Conservation (phyloP, 176 grass and related monocot species). For the Aegilops tauschii region DNA sequence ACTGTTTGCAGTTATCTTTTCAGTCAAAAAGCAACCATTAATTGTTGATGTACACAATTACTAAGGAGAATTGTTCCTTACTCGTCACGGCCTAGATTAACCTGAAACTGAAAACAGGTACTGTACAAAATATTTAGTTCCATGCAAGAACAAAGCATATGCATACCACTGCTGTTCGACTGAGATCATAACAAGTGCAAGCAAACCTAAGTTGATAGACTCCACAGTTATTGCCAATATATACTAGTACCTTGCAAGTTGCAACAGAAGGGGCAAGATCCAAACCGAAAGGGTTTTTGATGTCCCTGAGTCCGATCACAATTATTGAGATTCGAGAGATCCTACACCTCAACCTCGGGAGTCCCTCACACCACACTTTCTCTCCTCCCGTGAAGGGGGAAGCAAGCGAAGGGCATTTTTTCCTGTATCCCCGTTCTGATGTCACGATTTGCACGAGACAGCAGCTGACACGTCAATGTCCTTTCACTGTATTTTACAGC, state of each 20-base stretch:
- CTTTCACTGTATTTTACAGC: neutral
- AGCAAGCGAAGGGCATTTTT: neutral
- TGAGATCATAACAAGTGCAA: neutral
- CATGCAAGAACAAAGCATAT: neutral
- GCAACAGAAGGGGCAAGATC: neutral
- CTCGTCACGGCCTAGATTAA: neutral
- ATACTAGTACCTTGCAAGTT: neutral
- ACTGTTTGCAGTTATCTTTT: neutral
- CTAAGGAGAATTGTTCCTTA: neutral
- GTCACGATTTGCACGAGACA: conserved; percentile 5
- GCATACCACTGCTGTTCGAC: neutral
- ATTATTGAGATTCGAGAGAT: conserved; percentile 20
- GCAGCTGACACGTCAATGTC: neutral
- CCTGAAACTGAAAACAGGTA: neutral
- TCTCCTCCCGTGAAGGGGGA: neutral
- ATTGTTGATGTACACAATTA: neutral
- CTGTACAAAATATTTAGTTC: neutral
- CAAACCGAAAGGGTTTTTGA: neutral
- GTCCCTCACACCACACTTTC: neutral
- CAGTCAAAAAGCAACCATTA: neutral
- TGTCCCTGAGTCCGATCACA: neutral
- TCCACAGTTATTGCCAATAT: neutral
- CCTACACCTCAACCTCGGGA: neutral
- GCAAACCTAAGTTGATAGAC: neutral
- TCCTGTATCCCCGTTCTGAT: neutral